Conservation (phyloP, 306 rosid species). For the Alnus glutinosa region DNA sequence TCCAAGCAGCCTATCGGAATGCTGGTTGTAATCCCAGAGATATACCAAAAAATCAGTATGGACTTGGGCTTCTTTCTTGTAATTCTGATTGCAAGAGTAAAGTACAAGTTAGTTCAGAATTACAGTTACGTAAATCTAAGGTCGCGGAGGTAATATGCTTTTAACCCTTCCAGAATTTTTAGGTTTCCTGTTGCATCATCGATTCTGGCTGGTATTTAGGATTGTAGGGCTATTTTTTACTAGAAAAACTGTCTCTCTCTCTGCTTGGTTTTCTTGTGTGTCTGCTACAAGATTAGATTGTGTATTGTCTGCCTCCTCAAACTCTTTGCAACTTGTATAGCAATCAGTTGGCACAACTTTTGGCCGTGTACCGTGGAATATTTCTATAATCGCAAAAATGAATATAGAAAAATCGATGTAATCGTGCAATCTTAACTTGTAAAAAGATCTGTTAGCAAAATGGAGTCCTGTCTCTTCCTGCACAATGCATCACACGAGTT, state of each 20-base stretch:
- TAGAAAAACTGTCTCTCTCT: constrained; percentile 9
- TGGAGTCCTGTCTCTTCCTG: background rate
- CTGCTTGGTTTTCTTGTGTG: background rate
- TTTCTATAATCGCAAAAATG: background rate
- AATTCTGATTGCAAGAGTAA: constrained; percentile 73
- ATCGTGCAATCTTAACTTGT: background rate
- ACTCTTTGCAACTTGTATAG: background rate
- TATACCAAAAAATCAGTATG: constrained; percentile 70
- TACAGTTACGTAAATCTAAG: constrained; percentile 70
- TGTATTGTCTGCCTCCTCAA: background rate
- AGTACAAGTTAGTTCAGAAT: constrained; percentile 67
- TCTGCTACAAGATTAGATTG: background rate
- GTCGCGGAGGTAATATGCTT: constrained; percentile 61
- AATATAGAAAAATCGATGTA: background rate
- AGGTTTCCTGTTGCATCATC: background rate
- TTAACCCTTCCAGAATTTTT: background rate
- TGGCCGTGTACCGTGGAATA: constrained; percentile 1
- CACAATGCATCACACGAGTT: background rate
- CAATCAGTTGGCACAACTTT: background rate
- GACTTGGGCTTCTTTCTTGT: constrained; percentile 78
- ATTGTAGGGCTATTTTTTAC: constrained; percentile 9
- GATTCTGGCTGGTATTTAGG: constrained; percentile 8
- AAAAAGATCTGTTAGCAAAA: constrained; percentile 12
- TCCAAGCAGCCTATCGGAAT: constrained; percentile 68
- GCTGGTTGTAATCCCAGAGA: constrained; percentile 59